Evolutionary conservation across 2,329 filamentous ascomycete species (phyloP), one percentile per base, ranked within the genome.

Genomic region (Cladobotryum protrusum): DNA sequence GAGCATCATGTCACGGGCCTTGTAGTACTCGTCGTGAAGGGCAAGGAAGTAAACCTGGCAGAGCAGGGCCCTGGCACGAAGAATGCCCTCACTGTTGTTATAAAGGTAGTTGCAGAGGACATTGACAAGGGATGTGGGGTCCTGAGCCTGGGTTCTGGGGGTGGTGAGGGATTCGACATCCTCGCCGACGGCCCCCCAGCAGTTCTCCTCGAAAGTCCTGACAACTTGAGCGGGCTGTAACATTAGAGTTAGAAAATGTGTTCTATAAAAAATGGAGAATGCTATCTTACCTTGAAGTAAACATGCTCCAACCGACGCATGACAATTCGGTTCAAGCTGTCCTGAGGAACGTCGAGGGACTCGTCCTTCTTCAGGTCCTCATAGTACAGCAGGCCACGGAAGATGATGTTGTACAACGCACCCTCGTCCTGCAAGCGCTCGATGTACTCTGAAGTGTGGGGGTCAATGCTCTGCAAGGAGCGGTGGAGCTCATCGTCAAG

Each of bases 21-120:
- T 89, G 81, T 96, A 97, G 79, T 97, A 99, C 63, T 96, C 86
- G 72, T 96, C 91, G 72, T 99, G 93, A 47, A 99, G 81, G 45
- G 93, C 93, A 60, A 96, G 79, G 83, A 96, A 96, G 77, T 99
- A 99, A 56, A 99, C 93, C 73, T 97, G 90, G 78, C 89, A 96
- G 55, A 99, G 80, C 91, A 99, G 97, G 42, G 93, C 92, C 53
- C 93, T 86, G 53, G 92, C 95, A 57, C 92, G 86, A 64, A 96
- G 91, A 63, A 99, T 97, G 60, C 92, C 91, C 66, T 96, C 91
- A 68, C 89, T 95, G 75, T 96, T 78, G 69, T 82, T 79, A 79
- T 97, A 99, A 41, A 99, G 85, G 71, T 96, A 96, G 68, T 87
- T 89, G 82, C 89, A 96, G 47, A 99, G 86, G 34, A 85, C 83